These are phyloP conservation scores for Lophiotrema nucula DNA, from an alignment of 495 filamentous ascomycete species.

Conservation along the genomic window DNA sequence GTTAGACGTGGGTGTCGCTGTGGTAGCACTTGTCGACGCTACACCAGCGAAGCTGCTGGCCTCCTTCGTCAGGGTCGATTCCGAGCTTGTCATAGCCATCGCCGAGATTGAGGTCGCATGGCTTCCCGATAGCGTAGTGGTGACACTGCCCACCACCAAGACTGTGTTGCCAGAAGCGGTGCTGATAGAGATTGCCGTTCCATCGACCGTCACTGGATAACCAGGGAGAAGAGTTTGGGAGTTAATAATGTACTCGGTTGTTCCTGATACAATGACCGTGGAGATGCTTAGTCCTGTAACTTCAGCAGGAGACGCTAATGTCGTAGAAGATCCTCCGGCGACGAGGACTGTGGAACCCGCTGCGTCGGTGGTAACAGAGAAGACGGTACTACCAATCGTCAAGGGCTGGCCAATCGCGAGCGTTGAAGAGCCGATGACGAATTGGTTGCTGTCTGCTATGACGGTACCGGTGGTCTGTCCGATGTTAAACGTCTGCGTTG, in stretches of 20 bases:
- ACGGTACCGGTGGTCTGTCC: constrained; percentile 12
- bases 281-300: background rate
- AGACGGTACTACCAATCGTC: constrained; percentile 13
- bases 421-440: constrained; percentile 5
- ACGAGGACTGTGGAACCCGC: constrained; percentile 19
- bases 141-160: constrained; percentile 9
- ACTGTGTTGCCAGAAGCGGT: constrained; percentile 3
- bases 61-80: background rate
- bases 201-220: constrained; percentile 18
- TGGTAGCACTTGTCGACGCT: background rate
- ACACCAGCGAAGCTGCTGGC: background rate
- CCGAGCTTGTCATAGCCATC: background rate
- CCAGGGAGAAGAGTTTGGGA: constrained; percentile 19
- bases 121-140: background rate
- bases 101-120: background rate
- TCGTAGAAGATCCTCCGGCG: constrained; percentile 4
- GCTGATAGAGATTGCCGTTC: constrained; percentile 1
- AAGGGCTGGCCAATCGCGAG: constrained; percentile 16
- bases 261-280: constrained; percentile 3
- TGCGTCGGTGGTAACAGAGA: constrained; percentile 11
- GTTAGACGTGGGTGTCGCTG: background rate
- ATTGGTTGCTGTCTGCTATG: background rate
- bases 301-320: background rate
- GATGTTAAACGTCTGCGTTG: constrained; percentile 13
- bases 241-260: constrained; percentile 17